Base-by-base conservation (phyloP, 2,329 filamentous ascomycete species). In the Fusarium floridanum region DNA sequence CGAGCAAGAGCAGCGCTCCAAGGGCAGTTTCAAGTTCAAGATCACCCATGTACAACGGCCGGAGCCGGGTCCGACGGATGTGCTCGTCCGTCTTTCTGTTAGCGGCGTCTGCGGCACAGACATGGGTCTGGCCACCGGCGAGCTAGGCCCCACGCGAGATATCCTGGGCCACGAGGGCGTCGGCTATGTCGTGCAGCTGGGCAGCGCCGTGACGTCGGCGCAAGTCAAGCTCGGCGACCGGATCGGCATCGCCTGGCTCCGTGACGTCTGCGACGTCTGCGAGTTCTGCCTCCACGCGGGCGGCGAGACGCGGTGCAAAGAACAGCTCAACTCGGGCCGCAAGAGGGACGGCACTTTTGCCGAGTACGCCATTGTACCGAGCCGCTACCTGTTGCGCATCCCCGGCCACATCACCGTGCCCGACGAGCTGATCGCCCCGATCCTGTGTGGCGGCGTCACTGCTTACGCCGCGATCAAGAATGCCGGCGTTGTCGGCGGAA, bases 391-490 rank as follows among this genome's bases (percentile, higher is more conserved):
- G 11, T 68, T 79, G 11, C 73, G 74, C 1, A 69, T 74, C 3
- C 70, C 82, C 20, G 77, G 79, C 12, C 32, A 24, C 29, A 37
- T 59, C 29, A 75, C 68, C 32, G 67, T 83, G 14, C 66, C 76
- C 0, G 83, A 84, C 55, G 82, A 84, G 64, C 60, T 77, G 14
- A 75, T 84, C 2, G 84, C 82, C 6, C 84, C 84, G 0, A 79
- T 86, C n/a, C 72, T 85, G 57, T 86, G 84, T 70, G 83, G 80
- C 6, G 84, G 84, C 6, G 82, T 85, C 4, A 85, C 84, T 7
- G 84, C 83, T 2, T 85, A 85, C 71, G 83, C 82, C 72, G 83
- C 82, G 0, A 68, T 84, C 64, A 84, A 84, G 73, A 67, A 67
- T 7, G 79, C 77, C 56, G 76, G 66, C 14, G 64, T 78, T 20